Conservation (phyloP, 345 rosid species). For the Gossypium longicalyx region DNA sequence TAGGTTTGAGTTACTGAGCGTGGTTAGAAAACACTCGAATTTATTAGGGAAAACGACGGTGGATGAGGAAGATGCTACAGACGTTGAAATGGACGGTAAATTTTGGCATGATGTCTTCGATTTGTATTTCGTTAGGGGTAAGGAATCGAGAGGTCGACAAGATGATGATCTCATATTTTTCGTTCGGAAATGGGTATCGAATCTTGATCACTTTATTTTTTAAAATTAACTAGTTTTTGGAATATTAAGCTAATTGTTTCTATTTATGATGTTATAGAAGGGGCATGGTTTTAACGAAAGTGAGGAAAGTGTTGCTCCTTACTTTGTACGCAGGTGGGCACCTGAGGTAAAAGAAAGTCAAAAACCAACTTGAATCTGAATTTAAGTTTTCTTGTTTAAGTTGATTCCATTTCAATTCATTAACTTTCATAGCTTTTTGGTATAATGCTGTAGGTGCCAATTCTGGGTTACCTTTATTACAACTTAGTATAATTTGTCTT, state of each 20-base stretch:
- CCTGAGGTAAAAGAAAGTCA: conserved; percentile 64
- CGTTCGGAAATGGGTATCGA: conserved; percentile 64
- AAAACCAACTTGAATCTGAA: not conserved
- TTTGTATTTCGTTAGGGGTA: conserved; percentile 72
- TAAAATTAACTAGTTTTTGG: not conserved
- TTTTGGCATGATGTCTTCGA: conserved; percentile 90
- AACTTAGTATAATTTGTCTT: not conserved
- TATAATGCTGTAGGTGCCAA: not conserved
- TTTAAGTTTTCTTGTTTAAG: not conserved
- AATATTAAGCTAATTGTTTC: conserved; percentile 4
- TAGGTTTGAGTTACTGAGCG: conserved; percentile 65
- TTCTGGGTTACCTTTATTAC: not conserved
- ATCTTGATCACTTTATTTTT: not conserved
- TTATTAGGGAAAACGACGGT: conserved; percentile 41
- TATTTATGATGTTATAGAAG: conserved; percentile 37
- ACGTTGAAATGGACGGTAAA: conserved; percentile 69
- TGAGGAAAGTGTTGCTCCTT: conserved; percentile 53
- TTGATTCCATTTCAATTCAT: not conserved
- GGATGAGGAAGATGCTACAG: conserved; percentile 54
- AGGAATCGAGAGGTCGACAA: conserved; percentile 71
- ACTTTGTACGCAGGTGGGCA: conserved; percentile 99
- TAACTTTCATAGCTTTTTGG: not conserved
- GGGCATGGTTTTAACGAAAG: conserved; percentile 51
- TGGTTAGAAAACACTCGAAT: conserved; percentile 86
- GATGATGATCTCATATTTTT: conserved; percentile 91